Evolutionary conservation across 495 filamentous ascomycete species (phyloP).

Genomic region (Tuber microsphaerosporum): DNA sequence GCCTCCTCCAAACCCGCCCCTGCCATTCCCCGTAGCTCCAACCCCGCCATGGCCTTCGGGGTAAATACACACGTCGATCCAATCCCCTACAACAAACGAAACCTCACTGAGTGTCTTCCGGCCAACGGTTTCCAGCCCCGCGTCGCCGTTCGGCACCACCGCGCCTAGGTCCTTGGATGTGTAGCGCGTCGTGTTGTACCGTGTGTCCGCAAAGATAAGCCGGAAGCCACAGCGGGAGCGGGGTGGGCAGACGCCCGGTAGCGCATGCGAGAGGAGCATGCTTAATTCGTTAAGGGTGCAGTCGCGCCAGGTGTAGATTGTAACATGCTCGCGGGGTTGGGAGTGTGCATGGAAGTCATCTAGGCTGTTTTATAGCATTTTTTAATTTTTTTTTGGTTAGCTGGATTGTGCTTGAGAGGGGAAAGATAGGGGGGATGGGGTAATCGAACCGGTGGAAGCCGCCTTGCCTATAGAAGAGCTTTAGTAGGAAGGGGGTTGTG

Average conservation of each 20-base stretch:
- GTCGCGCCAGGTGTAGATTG: slow-evolving; percentile 82
- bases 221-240: slow-evolving; percentile 81
- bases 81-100: slow-evolving; percentile 82
- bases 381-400: neutral
- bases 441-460: slow-evolving; percentile 61
- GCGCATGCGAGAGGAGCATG: slow-evolving; percentile 60
- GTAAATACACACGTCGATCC: slow-evolving; percentile 70
- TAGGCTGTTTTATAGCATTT: slow-evolving; percentile 46
- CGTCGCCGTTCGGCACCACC: slow-evolving; percentile 65
- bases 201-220: slow-evolving; percentile 75
- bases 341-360: slow-evolving; percentile 56
- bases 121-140: slow-evolving; percentile 45
- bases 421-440: slow-evolving; percentile 28
- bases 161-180: slow-evolving; percentile 70
- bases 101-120: slow-evolving; percentile 67
- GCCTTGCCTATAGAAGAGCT: slow-evolving; percentile 73
- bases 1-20: slow-evolving; percentile 42
- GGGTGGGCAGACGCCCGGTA: slow-evolving; percentile 63
- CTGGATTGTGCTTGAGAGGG: slow-evolving; percentile 12
- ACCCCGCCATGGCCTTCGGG: slow-evolving; percentile 69
- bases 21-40: slow-evolving; percentile 49
- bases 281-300: slow-evolving; percentile 79
- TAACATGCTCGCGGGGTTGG: slow-evolving; percentile 59
- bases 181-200: slow-evolving; percentile 53
- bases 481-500: slow-evolving; percentile 80